These are phyloP conservation scores for Plasmodium coatneyi DNA, from an alignment of 169 alveolate species.

Conservation along the genomic window DNA sequence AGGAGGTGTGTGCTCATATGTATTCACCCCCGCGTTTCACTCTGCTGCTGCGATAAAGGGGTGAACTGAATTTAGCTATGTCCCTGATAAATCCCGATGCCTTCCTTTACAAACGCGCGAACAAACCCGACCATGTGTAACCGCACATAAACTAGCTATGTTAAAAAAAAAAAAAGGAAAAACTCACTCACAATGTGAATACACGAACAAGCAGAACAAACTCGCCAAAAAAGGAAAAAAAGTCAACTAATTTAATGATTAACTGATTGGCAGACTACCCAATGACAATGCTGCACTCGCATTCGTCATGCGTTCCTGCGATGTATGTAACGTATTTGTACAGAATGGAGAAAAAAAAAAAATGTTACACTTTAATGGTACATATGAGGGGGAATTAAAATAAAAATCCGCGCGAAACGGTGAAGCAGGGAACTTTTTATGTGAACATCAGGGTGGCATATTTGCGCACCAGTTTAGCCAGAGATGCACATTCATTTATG, in stretches of 20 bases:
- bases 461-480: neutral
- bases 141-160: neutral
- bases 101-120: neutral
- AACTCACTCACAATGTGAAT: neutral
- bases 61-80: neutral
- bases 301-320: neutral
- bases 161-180: neutral
- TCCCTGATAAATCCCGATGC: neutral
- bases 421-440: neutral
- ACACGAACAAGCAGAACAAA: neutral
- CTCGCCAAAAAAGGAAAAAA: neutral
- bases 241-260: neutral
- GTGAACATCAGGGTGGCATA: neutral
- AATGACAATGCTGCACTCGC: neutral
- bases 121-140: neutral
- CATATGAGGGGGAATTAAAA: neutral
- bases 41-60: neutral
- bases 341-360: neutral
- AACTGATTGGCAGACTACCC: neutral
- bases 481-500: neutral
- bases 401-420: neutral
- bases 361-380: neutral
- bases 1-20: neutral
- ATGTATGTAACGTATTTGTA: neutral
- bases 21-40: neutral